A percentile compares a stretch with the other conserved stretches of the same genome.
phyloP scores from a whole-genome alignment of 164 flowering plant genomes.

The Magnolia sinica region DNA sequence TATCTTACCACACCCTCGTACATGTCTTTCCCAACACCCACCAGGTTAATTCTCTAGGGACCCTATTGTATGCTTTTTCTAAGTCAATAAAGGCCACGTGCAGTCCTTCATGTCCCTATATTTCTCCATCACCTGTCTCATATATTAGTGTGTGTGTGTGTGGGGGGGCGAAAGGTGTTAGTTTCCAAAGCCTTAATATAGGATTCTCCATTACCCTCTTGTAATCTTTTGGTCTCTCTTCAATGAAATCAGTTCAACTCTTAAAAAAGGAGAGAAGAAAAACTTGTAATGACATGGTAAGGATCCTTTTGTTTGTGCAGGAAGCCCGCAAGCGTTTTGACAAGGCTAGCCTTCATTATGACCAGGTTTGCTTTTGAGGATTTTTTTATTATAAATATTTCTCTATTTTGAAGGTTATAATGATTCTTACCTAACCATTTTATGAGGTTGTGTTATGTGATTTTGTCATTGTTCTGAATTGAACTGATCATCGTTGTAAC shows the following conservation, averaged over 20 bases:
- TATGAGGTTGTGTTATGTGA: background rate
- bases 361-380: conserved; percentile 41
- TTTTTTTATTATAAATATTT: background rate
- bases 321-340: conserved; percentile 78
- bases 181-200: background rate
- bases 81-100: too few species aligned
- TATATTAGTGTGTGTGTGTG: too few species aligned
- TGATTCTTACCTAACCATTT: background rate
- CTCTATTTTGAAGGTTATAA: background rate
- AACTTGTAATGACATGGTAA: background rate
- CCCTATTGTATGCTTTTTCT: too few species aligned
- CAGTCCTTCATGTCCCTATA: too few species aligned
- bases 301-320: conserved; percentile 31
- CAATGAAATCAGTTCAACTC: too few species aligned
- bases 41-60: too few species aligned
- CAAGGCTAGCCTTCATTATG: conserved; percentile 61
- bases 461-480: background rate
- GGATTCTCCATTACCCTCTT: background rate
- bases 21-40: too few species aligned
- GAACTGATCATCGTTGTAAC: background rate
- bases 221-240: background rate
- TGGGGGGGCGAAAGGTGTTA: background rate
- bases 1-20: too few species aligned
- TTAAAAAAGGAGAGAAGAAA: background rate
- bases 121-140: too few species aligned